phyloP scores from a whole-genome alignment of 345 rosid genomes.

The Lepidium africanum region DNA sequence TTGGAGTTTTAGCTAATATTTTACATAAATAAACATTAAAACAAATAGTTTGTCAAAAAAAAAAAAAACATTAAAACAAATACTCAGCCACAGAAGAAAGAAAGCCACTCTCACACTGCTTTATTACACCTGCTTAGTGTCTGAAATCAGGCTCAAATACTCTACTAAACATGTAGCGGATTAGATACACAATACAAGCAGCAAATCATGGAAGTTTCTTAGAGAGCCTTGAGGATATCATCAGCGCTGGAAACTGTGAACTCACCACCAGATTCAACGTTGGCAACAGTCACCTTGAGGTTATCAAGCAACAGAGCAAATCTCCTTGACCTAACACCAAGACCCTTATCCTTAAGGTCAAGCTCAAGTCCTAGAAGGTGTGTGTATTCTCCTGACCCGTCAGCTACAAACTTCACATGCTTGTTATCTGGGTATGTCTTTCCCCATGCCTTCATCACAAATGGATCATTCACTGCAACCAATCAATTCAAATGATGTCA shows the following conservation, averaged over 20 bases:
- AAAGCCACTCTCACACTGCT: neutral
- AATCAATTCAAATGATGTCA: neutral
- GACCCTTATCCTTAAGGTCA: constrained; percentile 78
- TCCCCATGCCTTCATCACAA: constrained; percentile 98
- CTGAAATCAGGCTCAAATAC: neutral
- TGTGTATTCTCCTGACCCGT: constrained; percentile 83
- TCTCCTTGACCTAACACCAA: constrained; percentile 81
- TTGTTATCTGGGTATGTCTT: constrained; percentile 90
- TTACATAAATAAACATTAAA: too few relatives aligned
- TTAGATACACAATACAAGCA: neutral
- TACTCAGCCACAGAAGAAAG: too few relatives aligned
- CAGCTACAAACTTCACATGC: constrained; percentile 83
- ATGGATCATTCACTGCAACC: constrained; percentile 86
- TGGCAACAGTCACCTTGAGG: constrained; percentile 89
- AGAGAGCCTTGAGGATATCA: constrained; percentile 75
- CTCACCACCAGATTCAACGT: constrained; percentile 84
- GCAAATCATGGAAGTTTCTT: neutral
- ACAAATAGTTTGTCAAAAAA: too few relatives aligned
- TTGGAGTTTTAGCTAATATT: too few relatives aligned
- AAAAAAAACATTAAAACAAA: too few relatives aligned
- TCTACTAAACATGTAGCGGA: neutral
- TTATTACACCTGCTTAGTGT: neutral
- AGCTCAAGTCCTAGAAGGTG: constrained; percentile 90
- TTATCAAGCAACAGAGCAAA: constrained; percentile 77
- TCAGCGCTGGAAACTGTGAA: constrained; percentile 85